Conservation (phyloP, 768 basidiomycete genomes). For the Cantharellus cinnabarinus region DNA sequence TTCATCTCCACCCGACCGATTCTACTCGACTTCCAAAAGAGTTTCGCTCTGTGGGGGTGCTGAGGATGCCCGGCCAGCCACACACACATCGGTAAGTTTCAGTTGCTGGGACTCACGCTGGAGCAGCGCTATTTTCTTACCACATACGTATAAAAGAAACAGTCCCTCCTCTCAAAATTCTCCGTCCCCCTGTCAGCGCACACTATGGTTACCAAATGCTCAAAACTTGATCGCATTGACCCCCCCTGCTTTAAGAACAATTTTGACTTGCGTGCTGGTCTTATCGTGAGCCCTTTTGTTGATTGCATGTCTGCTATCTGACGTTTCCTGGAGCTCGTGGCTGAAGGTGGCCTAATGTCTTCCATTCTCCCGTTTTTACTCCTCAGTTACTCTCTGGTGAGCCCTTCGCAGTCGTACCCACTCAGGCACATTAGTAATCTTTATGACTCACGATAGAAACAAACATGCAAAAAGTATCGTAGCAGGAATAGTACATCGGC, state of each 20-base stretch:
- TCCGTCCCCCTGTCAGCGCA: neutral
- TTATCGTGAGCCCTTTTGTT: neutral
- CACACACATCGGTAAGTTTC: too few relatives aligned
- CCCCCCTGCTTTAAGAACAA: neutral
- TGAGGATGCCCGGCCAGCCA: too few relatives aligned
- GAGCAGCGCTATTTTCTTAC: too few relatives aligned
- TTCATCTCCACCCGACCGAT: too few relatives aligned
- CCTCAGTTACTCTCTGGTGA: neutral
- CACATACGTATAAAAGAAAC: too few relatives aligned
- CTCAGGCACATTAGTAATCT: neutral
- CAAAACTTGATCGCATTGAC: too few relatives aligned
- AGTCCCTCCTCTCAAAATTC: neutral
- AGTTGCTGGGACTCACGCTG: too few relatives aligned
- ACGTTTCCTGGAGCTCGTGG: neutral
- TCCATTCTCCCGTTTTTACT: neutral
- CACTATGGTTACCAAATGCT: too few relatives aligned
- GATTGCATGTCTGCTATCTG: neutral
- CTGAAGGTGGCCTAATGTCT: neutral
- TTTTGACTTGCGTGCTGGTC: neutral
- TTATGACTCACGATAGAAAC: neutral
- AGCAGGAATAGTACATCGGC: too few relatives aligned
- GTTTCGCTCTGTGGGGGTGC: too few relatives aligned
- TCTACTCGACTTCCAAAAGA: too few relatives aligned
- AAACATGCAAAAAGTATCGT: neutral
- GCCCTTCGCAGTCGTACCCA: neutral